These are phyloP conservation scores for Plasmodium gaboni DNA, from an alignment of 169 alveolate species.

Conservation along the genomic window DNA sequence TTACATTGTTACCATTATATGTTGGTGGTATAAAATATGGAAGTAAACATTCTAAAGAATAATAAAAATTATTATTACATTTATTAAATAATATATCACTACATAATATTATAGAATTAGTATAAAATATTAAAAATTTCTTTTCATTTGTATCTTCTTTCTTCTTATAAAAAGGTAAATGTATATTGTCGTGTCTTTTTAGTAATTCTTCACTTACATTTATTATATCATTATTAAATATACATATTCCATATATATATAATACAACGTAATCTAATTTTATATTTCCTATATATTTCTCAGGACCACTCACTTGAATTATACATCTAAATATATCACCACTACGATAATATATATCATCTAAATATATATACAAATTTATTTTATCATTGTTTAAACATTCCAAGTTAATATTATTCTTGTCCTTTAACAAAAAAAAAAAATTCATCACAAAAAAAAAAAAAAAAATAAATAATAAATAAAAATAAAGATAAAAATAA, in stretches of 20 bases:
- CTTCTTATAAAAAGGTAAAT: slow-evolving; percentile 35
- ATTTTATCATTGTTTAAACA: slow-evolving; percentile 13
- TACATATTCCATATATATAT: slow-evolving; percentile 40
- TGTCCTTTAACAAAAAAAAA: slow-evolving; percentile 16
- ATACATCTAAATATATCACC: slow-evolving; percentile 50
- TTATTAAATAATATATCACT: slow-evolving; percentile 17
- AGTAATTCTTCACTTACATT: neutral
- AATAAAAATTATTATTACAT: slow-evolving; percentile 6
- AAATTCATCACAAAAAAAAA: slow-evolving; percentile 11
- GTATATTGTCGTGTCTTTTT: slow-evolving; percentile 15
- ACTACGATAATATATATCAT: slow-evolving; percentile 24
- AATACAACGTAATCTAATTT: slow-evolving; percentile 32
- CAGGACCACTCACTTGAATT: slow-evolving; percentile 27
- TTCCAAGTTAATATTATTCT: slow-evolving; percentile 10
- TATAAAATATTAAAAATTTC: slow-evolving; percentile 25
- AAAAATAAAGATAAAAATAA: neutral
- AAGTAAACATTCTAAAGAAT: slow-evolving; percentile 12
- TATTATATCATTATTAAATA: slow-evolving; percentile 25
- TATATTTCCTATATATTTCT: slow-evolving; percentile 18
- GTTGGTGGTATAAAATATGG: slow-evolving; percentile 56
- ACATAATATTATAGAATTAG: slow-evolving; percentile 42
- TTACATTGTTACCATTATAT: slow-evolving; percentile 33
- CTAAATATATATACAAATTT: slow-evolving; percentile 17
- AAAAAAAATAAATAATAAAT: neutral
- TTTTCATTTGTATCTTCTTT: slow-evolving; percentile 6